Base-by-base conservation (phyloP, 192 early-diverging fungal genomes). In the Podila clonocystis region DNA sequence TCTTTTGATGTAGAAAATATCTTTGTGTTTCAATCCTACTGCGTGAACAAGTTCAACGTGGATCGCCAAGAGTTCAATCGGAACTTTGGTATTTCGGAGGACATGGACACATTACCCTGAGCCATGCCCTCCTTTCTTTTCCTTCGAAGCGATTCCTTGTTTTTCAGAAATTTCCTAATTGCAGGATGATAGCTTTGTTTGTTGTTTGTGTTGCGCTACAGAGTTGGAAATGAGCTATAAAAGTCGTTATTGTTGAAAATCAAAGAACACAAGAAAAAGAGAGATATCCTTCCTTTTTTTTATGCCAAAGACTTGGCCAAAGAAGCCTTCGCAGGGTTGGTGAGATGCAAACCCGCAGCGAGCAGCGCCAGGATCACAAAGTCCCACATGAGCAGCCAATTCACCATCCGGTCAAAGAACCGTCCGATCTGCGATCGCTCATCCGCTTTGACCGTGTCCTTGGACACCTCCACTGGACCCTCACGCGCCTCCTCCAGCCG, bases 21-120 rank as follows among this genome's bases (percentile, higher is more conserved):
- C 20, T 96, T 94, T 78, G 83, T 85, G n/a, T 85, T 97, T 24
- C 94, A 95, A 78, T 86, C 91, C 7, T 95, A 94, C 83, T 90
- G 90, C 74, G 73, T 85, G 50, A 87, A 92, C 60, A 93, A 90
- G 64, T 93, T 93, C 70, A 85, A 79, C 41, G 90, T 95, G 28
- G 89, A 91, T 15, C 75, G 84, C 20, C 76, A 66, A 1, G 84
- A 89, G 22, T 96, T 97, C 70, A 83, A 89, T 70, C 82, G 82
- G 73, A 79, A 87, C 60, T 93, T 93, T 86, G 83, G 73, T 31
- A 90, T 97, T 17, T 84, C 89, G 0, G 90, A 91, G 12, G 94
- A 95, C 30, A 85, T 95, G 68, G 94, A 97, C 75, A 94, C 83
- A 17, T 62, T 90, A 5, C 74, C 83, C 4, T 89, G 58, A 86